Conservation (phyloP, 2,329 filamentous ascomycete genomes). For the Trichoderma simmonsii region DNA sequence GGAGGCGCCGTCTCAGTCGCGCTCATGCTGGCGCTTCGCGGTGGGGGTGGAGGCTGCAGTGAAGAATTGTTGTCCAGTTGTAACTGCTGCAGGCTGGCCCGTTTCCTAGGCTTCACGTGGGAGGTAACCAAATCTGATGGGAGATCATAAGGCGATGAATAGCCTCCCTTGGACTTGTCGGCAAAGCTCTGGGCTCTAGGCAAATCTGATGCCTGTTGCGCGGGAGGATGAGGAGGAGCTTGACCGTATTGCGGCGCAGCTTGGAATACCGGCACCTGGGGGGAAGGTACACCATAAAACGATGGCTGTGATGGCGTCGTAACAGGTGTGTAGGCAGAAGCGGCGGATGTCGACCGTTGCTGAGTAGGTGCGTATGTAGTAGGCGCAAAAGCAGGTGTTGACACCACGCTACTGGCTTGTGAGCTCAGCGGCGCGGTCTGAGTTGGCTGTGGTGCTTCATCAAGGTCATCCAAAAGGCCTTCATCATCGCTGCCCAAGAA, state of each 20-base stretch:
- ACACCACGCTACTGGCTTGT: neutral
- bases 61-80: conserved; percentile 37
- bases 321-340: conserved; percentile 18
- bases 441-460: conserved; percentile 36
- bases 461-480: conserved; percentile 74
- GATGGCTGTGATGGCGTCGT: neutral
- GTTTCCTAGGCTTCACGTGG: conserved; percentile 63
- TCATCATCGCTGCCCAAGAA: conserved; percentile 83
- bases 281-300: neutral
- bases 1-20: conserved; percentile 29
- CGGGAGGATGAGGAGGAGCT: conserved; percentile 34
- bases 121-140: conserved; percentile 70
- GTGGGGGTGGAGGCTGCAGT: conserved; percentile 46
- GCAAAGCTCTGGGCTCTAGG: conserved; percentile 76
- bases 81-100: conserved; percentile 56
- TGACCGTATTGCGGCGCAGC: conserved; percentile 37
- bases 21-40: conserved; percentile 61
- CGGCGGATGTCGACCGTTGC: conserved; percentile 8
- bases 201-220: conserved; percentile 40
- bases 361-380: conserved; percentile 14
- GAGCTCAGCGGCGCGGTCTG: conserved; percentile 18
- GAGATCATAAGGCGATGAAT: conserved; percentile 90
- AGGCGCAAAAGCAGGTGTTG: neutral
- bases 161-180: conserved; percentile 86
- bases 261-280: conserved; percentile 23